phyloP scores from a whole-genome alignment of 2,329 filamentous ascomycete genomes.

The Fusarium nematophilum region DNA sequence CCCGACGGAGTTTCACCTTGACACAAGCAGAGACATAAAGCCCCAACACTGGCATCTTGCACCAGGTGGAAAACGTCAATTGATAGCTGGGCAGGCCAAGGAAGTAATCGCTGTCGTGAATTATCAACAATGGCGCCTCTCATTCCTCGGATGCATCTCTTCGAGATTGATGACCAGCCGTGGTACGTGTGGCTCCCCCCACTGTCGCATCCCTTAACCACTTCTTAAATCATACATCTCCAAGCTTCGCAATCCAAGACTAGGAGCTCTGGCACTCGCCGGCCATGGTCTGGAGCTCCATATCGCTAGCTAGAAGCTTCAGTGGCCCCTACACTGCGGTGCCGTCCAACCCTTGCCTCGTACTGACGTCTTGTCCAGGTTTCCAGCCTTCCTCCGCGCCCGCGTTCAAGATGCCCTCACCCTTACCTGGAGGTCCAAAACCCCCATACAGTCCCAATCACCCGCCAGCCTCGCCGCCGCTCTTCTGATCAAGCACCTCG shows the following conservation, averaged over 20 bases:
- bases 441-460: constrained; percentile 68
- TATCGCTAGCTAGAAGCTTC: neutral
- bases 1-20: constrained; percentile 22
- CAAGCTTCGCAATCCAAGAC: neutral
- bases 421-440: constrained; percentile 69
- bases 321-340: neutral
- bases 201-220: neutral
- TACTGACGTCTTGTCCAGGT: constrained; percentile 57
- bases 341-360: neutral
- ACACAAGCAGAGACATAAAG: constrained; percentile 3
- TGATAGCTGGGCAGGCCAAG: neutral
- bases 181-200: constrained; percentile 59
- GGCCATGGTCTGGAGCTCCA: neutral
- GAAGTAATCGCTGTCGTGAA: neutral
- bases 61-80: neutral
- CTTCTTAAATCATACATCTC: neutral
- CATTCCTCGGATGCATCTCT: constrained; percentile 70
- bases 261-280: neutral
- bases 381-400: constrained; percentile 72
- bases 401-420: constrained; percentile 74
- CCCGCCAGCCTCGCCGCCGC: constrained; percentile 71
- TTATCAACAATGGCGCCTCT: constrained; percentile 57
- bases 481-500: constrained; percentile 64
- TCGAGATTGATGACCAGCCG: constrained; percentile 74
- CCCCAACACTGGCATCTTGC: neutral